Base-by-base conservation (phyloP, 805 yeast genomes). In the Vanderwaltozyma tropicalis region DNA sequence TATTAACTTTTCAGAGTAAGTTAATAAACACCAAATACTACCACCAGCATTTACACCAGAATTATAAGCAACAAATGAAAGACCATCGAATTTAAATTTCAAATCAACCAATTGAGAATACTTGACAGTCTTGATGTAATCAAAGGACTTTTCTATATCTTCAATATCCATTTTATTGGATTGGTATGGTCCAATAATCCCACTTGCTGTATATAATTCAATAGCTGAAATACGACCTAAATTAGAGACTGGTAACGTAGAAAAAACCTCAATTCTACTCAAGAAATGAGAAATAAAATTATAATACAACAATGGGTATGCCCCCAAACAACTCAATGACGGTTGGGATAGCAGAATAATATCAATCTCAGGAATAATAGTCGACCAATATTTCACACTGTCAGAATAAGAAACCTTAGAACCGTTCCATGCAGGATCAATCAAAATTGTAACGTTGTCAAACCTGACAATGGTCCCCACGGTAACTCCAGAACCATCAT, bases 21-120 rank as follows among this genome's bases (percentile, higher is more conserved):
- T 78, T 32, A 72, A 70, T 10, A 89, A 57, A 27, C 79, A 64
- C 96, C 96, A 88, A 32, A 88, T 75, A 0, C 94, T 76, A 12
- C 98, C 97, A 43, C 99, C 99, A 21, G 92, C 68, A 0, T 94
- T 70, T 53, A 85, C 95, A 3, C 99, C 99, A 0, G 96, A 79
- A 56, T 83, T 87, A 48, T 78, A 77, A 0, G 96, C 94, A 0
- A 94, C 78, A 17, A 89, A 63, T 3, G 74, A 66, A 27, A 79
- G 57, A 24, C 79, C 84, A 41, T 74, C 77, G 28, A 62, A 64
- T 37, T 67, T 71, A 7, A 80, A 86, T 41, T 76, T 63, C 35
- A 84, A 61, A 31, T 70, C 70, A 12, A 80, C 66, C 2, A 84
- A 72, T 57, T 92, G 98, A 0, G 87, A 73, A 54, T 79, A 87